phyloP scores from a whole-genome alignment of 1,139 yeast species.

The Blastobotrys elegans region DNA sequence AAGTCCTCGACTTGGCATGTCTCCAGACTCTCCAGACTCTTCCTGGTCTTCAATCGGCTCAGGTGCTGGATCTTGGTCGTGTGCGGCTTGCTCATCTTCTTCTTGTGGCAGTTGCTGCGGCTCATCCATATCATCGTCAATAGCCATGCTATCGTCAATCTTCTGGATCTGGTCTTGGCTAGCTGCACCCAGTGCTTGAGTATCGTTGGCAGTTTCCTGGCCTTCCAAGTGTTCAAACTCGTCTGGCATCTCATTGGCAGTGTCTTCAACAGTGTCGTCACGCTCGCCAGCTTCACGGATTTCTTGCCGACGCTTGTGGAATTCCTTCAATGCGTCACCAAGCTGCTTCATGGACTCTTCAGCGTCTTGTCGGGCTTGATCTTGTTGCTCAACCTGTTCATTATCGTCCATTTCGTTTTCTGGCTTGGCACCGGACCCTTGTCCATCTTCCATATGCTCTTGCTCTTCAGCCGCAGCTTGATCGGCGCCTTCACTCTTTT shows the following conservation, averaged over 20 bases:
- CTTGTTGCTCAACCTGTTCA: constrained; percentile 37
- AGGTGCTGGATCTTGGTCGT: constrained; percentile 45
- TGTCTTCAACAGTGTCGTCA: constrained; percentile 43
- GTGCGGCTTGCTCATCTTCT: constrained; percentile 72
- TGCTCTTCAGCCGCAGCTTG: constrained; percentile 62
- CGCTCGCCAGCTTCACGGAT: constrained; percentile 46
- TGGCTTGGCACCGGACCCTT: constrained; percentile 23
- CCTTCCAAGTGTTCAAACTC: constrained; percentile 92
- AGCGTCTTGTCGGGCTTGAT: constrained; percentile 67
- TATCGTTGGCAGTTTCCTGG: constrained; percentile 64
- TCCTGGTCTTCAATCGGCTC: constrained; percentile 13
- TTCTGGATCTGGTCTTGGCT: constrained; percentile 72
- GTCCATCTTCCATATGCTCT: constrained; percentile 27
- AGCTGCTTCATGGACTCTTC: constrained; percentile 76
- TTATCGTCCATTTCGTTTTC: constrained; percentile 20
- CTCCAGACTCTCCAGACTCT: constrained; percentile 14
- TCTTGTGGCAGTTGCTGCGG: not conserved
- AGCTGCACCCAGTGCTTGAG: constrained; percentile 93
- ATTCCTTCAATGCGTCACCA: constrained; percentile 88
- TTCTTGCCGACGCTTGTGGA: constrained; percentile 85
- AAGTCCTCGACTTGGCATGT: constrained; percentile 12
- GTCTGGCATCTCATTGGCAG: constrained; percentile 63
- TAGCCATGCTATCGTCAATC: constrained; percentile 79
- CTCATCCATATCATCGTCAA: constrained; percentile 48
- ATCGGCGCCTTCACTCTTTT: constrained; percentile 73